Evolutionary conservation across 2,329 filamentous ascomycete species (phyloP).

Genomic region (Aschersonia sp.): DNA sequence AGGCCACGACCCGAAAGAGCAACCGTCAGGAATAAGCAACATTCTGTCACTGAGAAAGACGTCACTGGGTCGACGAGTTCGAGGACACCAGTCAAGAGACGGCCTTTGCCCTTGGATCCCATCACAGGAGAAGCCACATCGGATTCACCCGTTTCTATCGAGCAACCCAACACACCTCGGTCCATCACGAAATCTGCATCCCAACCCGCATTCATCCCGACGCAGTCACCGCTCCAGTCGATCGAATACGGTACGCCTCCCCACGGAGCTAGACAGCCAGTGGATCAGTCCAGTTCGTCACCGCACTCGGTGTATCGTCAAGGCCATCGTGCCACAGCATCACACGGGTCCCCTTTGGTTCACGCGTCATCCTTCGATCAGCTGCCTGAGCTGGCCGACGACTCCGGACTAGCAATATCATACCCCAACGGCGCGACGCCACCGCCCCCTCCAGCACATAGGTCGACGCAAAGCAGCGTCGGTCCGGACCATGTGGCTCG

Average conservation of each 20-base stretch:
- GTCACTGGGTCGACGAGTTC: constrained; percentile 25
- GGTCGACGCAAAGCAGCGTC: constrained; percentile 30
- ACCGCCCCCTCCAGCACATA: constrained; percentile 37
- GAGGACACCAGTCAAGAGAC: constrained; percentile 57
- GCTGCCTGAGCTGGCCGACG: constrained; percentile 18
- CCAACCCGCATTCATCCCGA: constrained; percentile 27
- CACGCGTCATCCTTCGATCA: constrained; percentile 17
- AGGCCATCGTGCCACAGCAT: constrained; percentile 18
- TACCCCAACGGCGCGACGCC: constrained; percentile 33
- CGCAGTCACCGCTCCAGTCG: constrained; percentile 37
- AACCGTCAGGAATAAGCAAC: constrained; percentile 37
- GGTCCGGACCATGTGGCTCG: constrained; percentile 27
- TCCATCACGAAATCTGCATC: constrained; percentile 25
- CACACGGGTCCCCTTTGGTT: constrained; percentile 20
- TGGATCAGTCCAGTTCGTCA: constrained; percentile 19
- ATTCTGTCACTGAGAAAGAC: constrained; percentile 20
- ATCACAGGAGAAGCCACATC: constrained; percentile 36
- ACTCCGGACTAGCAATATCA: constrained; percentile 17
- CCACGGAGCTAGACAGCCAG: constrained; percentile 4
- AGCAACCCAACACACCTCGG: constrained; percentile 32
- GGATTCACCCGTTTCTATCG: constrained; percentile 13
- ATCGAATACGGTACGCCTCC: constrained; percentile 34
- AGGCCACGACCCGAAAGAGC: constrained; percentile 60
- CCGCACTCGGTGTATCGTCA: constrained; percentile 15
- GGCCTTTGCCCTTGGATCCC: constrained; percentile 72